Conservation (phyloP, 768 basidiomycete species). For the Amanita pallidorosea region DNA sequence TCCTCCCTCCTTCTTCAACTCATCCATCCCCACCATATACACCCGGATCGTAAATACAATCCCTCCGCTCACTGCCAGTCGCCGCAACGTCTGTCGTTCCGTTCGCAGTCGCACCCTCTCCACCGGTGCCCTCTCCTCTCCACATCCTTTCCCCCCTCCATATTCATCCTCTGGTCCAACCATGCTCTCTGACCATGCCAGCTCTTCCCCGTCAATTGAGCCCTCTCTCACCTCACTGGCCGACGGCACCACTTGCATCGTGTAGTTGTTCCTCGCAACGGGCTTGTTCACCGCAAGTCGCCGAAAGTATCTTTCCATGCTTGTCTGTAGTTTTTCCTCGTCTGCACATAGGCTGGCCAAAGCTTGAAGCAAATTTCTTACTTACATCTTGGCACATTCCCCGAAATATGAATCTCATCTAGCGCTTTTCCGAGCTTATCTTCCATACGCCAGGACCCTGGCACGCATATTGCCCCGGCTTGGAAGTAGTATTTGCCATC, state of each 20-base stretch:
- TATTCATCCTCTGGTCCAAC: constrained; percentile 43
- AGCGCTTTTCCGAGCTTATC: constrained; percentile 69
- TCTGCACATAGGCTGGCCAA: constrained; percentile 21
- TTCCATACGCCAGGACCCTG: constrained; percentile 70
- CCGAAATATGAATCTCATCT: constrained; percentile 61
- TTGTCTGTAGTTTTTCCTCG: constrained; percentile 48
- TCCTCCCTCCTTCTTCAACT: constrained; percentile 42
- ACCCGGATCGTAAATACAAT: constrained; percentile 63
- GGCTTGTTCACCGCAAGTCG: constrained; percentile 58
- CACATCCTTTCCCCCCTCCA: constrained; percentile 10
- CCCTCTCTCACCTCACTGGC: constrained; percentile 2
- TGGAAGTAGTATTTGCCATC: constrained; percentile 71
- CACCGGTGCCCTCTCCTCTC: constrained; percentile 18
- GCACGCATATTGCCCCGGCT: constrained; percentile 55
- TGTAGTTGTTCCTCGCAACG: constrained; percentile 63
- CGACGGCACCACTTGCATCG: constrained; percentile 21
- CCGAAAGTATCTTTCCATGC: constrained; percentile 63
- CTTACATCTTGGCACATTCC: constrained; percentile 67
- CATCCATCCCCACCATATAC: constrained; percentile 44
- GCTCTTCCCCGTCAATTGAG: constrained; percentile 47
- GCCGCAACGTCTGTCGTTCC: constrained; percentile 57
- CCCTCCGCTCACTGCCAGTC: constrained; percentile 52
- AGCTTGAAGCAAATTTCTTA: constrained; percentile 6
- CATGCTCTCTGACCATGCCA: constrained; percentile 50
- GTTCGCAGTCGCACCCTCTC: constrained; percentile 42